Conservation (phyloP, 2,329 filamentous ascomycete species). For the Lecanicillium sp. region DNA sequence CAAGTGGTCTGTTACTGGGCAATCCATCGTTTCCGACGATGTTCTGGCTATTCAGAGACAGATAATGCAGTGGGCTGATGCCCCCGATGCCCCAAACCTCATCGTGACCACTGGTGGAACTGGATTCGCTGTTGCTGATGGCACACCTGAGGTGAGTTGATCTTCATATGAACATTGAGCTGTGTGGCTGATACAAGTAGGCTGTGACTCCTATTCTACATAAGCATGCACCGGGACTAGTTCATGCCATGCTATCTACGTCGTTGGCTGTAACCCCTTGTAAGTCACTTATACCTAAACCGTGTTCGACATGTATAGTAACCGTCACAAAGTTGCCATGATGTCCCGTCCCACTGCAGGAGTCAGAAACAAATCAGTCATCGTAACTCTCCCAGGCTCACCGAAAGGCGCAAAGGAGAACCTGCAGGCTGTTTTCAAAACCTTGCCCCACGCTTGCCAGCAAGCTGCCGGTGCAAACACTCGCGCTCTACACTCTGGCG, state of each 20-base stretch:
- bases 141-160: slow-evolving; percentile 70
- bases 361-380: slow-evolving; percentile 70
- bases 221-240: slow-evolving; percentile 78
- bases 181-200: slow-evolving; percentile 30
- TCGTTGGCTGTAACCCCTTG: slow-evolving; percentile 85
- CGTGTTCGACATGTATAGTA: slow-evolving; percentile 12
- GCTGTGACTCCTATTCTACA: slow-evolving; percentile 74
- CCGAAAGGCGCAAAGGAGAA: slow-evolving; percentile 95
- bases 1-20: slow-evolving; percentile 63
- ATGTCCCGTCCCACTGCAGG: slow-evolving; percentile 95
- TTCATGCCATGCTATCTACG: slow-evolving; percentile 89
- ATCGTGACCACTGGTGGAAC: slow-evolving; percentile 89
- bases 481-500: slow-evolving; percentile 68
- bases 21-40: slow-evolving; percentile 74
- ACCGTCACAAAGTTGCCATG: slow-evolving; percentile 65
- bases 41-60: slow-evolving; percentile 65
- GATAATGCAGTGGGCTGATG: slow-evolving; percentile 68
- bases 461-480: slow-evolving; percentile 83
- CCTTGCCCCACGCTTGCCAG: slow-evolving; percentile 90
- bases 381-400: slow-evolving; percentile 86
- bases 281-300: slow-evolving; percentile 38
- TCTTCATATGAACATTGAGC: not conserved
- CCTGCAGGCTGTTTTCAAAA: slow-evolving; percentile 76
- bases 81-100: slow-evolving; percentile 57
- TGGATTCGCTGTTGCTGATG: slow-evolving; percentile 78